Conservation (phyloP, 306 rosid genomes). For the Casuarina glauca region DNA sequence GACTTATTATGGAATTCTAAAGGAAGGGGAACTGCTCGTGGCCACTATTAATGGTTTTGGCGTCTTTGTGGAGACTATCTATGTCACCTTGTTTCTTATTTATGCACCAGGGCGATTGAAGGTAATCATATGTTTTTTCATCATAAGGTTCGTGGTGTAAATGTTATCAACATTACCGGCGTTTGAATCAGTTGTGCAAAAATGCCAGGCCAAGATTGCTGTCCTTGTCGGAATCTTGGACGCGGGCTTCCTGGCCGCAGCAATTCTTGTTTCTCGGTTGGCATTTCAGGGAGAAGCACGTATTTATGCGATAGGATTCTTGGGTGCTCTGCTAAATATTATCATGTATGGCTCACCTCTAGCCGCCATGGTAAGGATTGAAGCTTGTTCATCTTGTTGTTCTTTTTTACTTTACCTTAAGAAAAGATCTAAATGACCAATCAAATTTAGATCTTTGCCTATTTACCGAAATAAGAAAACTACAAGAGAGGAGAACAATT, state of each 20-base stretch:
- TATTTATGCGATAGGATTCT: conserved; percentile 42
- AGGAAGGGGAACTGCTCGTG: conserved; percentile 53
- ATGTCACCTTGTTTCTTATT: conserved; percentile 47
- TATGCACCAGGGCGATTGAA: conserved; percentile 48
- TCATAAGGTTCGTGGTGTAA: not conserved
- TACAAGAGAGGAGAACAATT: too few species aligned
- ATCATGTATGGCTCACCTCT: conserved; percentile 67
- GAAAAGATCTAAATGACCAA: too few species aligned
- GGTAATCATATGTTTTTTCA: conserved; percentile 20
- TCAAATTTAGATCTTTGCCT: too few species aligned
- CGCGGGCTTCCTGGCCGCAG: conserved; percentile 39
- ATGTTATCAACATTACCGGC: not conserved
- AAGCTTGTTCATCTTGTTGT: not conserved
- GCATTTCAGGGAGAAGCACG: conserved; percentile 48
- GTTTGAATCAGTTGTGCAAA: not conserved
- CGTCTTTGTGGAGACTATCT: conserved; percentile 43
- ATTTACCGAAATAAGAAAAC: too few species aligned
- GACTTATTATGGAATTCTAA: conserved; percentile 71
- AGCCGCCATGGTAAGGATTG: conserved; percentile 39
- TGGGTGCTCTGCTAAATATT: conserved; percentile 57
- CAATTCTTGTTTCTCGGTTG: conserved; percentile 26
- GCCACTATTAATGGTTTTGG: conserved; percentile 72
- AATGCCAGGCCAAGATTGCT: conserved; percentile 38
- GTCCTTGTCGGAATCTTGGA: conserved; percentile 42
- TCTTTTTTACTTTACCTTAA: too few species aligned